These are phyloP conservation scores for Cydonia oblonga DNA, from an alignment of 331 rosid species.

Conservation along the genomic window DNA sequence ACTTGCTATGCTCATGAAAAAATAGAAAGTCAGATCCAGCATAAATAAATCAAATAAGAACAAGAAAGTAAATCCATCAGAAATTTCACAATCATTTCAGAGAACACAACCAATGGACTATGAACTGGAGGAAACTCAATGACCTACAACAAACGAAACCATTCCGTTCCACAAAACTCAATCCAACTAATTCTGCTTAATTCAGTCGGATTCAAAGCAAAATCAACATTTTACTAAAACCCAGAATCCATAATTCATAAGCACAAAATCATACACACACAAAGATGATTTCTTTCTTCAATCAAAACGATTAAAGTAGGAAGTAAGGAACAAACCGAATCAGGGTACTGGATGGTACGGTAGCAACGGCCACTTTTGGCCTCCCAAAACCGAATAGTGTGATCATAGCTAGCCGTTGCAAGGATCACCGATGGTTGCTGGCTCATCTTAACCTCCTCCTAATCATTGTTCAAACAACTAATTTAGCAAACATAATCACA, in stretches of 20 bases:
- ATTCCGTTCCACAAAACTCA: background rate
- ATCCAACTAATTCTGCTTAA: background rate
- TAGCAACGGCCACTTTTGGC: conserved; percentile 96
- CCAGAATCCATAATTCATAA: background rate
- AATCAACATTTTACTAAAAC: background rate
- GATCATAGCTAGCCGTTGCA: conserved; percentile 97
- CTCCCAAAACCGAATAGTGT: conserved; percentile 95
- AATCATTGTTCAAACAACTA: conserved; percentile 11
- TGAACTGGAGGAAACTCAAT: background rate
- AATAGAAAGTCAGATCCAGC: conserved; percentile 16
- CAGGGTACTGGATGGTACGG: conserved; percentile 91
- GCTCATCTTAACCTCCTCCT: conserved; percentile 39
- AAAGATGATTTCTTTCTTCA: background rate
- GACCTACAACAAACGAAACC: background rate
- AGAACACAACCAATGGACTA: background rate
- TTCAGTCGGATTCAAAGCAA: background rate
- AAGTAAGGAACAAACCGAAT: conserved; percentile 49
- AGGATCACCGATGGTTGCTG: conserved; percentile 92
- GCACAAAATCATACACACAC: background rate
- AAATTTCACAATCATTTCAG: background rate
- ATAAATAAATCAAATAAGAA: background rate
- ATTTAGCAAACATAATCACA: background rate
- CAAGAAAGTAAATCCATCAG: background rate
- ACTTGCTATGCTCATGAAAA: conserved; percentile 55
- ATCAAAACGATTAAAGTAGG: background rate